These are phyloP conservation scores for Fusarium clavum DNA, from an alignment of 2,329 filamentous ascomycete genomes.

Conservation along the genomic window DNA sequence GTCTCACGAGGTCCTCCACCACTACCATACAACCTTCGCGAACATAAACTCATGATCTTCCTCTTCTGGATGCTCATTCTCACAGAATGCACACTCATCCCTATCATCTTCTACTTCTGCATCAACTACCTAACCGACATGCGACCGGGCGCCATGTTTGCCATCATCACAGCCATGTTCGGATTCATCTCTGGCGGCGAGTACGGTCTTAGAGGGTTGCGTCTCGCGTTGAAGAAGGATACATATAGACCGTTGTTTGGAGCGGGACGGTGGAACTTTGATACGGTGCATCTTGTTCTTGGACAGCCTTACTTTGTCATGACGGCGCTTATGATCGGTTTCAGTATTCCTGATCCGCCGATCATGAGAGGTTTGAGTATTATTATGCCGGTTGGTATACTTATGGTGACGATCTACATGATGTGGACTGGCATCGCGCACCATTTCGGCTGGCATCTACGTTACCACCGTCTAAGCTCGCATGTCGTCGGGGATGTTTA, in stretches of 20 bases:
- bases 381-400: conserved; percentile 33
- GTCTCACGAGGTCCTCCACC: conserved; percentile 7
- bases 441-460: conserved; percentile 22
- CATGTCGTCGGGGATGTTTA: conserved; percentile 18
- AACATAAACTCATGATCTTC: conserved; percentile 42
- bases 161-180: conserved; percentile 61
- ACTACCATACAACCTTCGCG: conserved; percentile 41
- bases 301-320: conserved; percentile 31
- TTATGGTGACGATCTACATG: conserved; percentile 33
- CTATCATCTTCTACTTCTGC: conserved; percentile 59
- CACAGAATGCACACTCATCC: conserved; percentile 49
- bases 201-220: conserved; percentile 48
- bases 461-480: conserved; percentile 21
- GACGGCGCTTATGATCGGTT: conserved; percentile 36
- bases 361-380: conserved; percentile 34
- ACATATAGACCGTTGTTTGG: conserved; percentile 12
- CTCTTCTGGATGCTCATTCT: conserved; percentile 43
- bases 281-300: conserved; percentile 28
- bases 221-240: conserved; percentile 20
- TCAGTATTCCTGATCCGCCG: conserved; percentile 32
- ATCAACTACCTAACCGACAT: conserved; percentile 50
- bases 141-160: conserved; percentile 51
- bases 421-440: conserved; percentile 30
- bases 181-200: conserved; percentile 60
- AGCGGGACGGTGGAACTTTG: conserved; percentile 26